These are phyloP conservation scores for Coniochaeta sp. DNA, from an alignment of 2,329 filamentous ascomycete genomes.

Conservation along the genomic window DNA sequence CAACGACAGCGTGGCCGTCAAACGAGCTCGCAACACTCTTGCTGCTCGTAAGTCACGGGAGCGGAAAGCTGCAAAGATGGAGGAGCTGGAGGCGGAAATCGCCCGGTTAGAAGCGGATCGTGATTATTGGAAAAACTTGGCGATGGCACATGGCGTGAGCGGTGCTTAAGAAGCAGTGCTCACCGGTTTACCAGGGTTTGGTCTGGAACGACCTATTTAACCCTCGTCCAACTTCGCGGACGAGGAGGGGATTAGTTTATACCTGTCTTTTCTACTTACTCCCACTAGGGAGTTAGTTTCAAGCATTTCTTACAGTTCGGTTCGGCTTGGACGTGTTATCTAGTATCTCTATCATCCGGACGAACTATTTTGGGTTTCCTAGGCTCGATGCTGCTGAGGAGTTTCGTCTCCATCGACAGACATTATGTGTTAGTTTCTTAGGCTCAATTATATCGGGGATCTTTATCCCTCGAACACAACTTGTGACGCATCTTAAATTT, in stretches of 20 bases:
- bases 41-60: slow-evolving; percentile 90
- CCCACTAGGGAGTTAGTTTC: neutral
- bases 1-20: slow-evolving; percentile 69
- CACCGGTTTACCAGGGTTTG: neutral
- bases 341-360: neutral
- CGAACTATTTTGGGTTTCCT: neutral
- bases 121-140: slow-evolving; percentile 57
- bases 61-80: slow-evolving; percentile 71
- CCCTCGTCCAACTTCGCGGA: slow-evolving; percentile 11
- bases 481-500: too few species aligned
- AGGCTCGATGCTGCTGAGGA: neutral
- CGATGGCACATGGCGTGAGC: slow-evolving; percentile 20
- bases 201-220: slow-evolving; percentile 11
- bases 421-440: neutral
- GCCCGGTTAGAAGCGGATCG: slow-evolving; percentile 58
- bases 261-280: slow-evolving; percentile 2
- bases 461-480: neutral
- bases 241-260: slow-evolving; percentile 14
- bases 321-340: neutral
- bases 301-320: neutral
- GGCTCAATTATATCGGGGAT: neutral
- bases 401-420: neutral
- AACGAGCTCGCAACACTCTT: slow-evolving; percentile 88
- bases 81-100: slow-evolving; percentile 68
- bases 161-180: neutral